Evolutionary conservation across 2,329 filamentous ascomycete genomes (phyloP).

Genomic region (Coniella vitis): DNA sequence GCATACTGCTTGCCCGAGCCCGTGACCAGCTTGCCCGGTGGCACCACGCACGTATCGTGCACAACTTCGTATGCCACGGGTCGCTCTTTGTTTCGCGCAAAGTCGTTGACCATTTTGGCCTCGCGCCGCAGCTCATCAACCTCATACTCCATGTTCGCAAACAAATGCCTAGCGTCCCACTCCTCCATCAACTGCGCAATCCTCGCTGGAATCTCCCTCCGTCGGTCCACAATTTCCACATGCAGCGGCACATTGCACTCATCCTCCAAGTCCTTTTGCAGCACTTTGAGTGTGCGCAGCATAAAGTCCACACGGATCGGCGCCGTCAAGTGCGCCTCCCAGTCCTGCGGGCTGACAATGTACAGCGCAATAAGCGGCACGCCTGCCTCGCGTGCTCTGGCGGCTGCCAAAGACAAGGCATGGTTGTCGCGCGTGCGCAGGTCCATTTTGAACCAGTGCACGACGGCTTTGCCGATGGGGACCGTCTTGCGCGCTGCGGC

Average conservation of each 20-base stretch:
- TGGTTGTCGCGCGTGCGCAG: conserved; percentile 69
- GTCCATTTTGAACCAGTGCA: conserved; percentile 91
- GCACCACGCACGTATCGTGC: conserved; percentile 78
- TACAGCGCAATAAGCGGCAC: conserved; percentile 71
- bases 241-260: conserved; percentile 71
- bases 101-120: conserved; percentile 53
- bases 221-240: conserved; percentile 62
- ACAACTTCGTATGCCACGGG: conserved; percentile 64
- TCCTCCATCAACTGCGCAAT: conserved; percentile 59
- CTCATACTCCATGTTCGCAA: conserved; percentile 83
- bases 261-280: conserved; percentile 60
- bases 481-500: conserved; percentile 44
- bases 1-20: conserved; percentile 72
- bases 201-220: conserved; percentile 53
- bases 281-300: conserved; percentile 59
- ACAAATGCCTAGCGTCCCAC: conserved; percentile 72
- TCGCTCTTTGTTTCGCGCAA: conserved; percentile 40
- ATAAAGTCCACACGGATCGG: conserved; percentile 74
- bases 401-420: conserved; percentile 58
- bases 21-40: conserved; percentile 60
- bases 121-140: conserved; percentile 83
- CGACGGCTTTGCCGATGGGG: conserved; percentile 52
- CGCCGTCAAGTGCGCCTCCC: conserved; percentile 70
- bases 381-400: conserved; percentile 31
- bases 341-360: conserved; percentile 75